phyloP scores from a whole-genome alignment of 1,139 yeast genomes.

The Yamadazyma membranifaciens region DNA sequence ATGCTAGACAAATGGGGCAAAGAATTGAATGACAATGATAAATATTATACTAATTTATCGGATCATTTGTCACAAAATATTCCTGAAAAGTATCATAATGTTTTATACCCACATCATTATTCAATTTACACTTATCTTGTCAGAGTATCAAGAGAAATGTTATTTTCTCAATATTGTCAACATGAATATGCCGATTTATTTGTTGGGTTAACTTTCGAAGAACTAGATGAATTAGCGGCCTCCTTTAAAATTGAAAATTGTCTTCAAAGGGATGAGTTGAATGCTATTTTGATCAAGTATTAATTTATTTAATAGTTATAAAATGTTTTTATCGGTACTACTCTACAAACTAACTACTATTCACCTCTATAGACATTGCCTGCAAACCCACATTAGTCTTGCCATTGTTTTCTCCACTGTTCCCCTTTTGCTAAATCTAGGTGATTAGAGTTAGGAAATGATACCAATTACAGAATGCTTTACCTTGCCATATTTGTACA shows the following conservation, averaged over 20 bases:
- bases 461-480: no score
- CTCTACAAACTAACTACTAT: no score
- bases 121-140: constrained; percentile 29
- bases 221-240: constrained; percentile 47
- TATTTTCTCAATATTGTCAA: constrained; percentile 37
- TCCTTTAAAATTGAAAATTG: constrained; percentile 45
- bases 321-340: no score
- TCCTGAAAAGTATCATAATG: constrained; percentile 30
- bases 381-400: no score
- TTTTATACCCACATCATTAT: constrained; percentile 37
- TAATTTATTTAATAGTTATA: constrained; percentile 8
- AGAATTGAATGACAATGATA: constrained; percentile 23
- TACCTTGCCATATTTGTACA: no score
- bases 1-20: constrained; percentile 53
- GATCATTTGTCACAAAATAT: constrained; percentile 33
- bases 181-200: constrained; percentile 43
- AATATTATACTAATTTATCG: constrained; percentile 29
- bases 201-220: constrained; percentile 35
- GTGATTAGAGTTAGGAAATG: no score
- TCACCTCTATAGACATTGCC: no score
- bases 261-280: constrained; percentile 37
- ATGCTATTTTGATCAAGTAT: constrained; percentile 29
- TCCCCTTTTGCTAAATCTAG: no score
- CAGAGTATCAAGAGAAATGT: constrained; percentile 37
- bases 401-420: no score